phyloP scores from a whole-genome alignment of 2,329 filamentous ascomycete genomes.

The Zymoseptoria ardabiliae region DNA sequence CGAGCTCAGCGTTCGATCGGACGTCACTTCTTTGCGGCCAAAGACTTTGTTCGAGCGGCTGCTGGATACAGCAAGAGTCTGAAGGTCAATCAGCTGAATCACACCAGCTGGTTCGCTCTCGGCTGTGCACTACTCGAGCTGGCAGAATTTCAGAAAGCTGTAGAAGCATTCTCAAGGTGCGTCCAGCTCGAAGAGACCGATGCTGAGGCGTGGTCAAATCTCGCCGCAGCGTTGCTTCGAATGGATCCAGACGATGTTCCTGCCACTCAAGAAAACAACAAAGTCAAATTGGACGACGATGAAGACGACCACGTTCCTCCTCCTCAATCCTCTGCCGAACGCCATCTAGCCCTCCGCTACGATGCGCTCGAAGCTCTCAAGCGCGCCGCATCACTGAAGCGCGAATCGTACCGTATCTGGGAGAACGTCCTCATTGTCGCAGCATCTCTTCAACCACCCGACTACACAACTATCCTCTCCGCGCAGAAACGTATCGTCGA shows the following conservation, averaged over 20 bases:
- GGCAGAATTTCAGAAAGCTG: slow-evolving; percentile 67
- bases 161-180: slow-evolving; percentile 73
- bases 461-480: slow-evolving; percentile 66
- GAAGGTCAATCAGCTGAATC: slow-evolving; percentile 70
- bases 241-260: slow-evolving; percentile 17
- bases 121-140: slow-evolving; percentile 82
- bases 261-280: slow-evolving; percentile 5
- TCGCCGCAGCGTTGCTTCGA: slow-evolving; percentile 69
- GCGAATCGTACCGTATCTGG: slow-evolving; percentile 90
- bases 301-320: slow-evolving; percentile 26
- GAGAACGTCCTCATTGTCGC: slow-evolving; percentile 89
- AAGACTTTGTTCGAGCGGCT: slow-evolving; percentile 61
- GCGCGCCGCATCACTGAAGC: slow-evolving; percentile 72
- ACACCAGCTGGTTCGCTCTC: slow-evolving; percentile 79
- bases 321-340: slow-evolving; percentile 21
- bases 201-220: slow-evolving; percentile 89
- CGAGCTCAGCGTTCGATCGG: slow-evolving; percentile 83
- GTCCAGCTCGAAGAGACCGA: slow-evolving; percentile 83
- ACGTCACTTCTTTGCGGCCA: slow-evolving; percentile 62
- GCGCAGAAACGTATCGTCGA: slow-evolving; percentile 69
- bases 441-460: slow-evolving; percentile 66
- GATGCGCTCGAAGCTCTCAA: slow-evolving; percentile 82
- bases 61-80: slow-evolving; percentile 74
- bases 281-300: slow-evolving; percentile 26
- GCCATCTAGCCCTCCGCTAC: slow-evolving; percentile 56